A percentile compares a stretch with the other conserved stretches of the same genome.
phyloP scores from a whole-genome alignment of 1,284 basidiomycete species.

The Cystobasidium sp. region DNA sequence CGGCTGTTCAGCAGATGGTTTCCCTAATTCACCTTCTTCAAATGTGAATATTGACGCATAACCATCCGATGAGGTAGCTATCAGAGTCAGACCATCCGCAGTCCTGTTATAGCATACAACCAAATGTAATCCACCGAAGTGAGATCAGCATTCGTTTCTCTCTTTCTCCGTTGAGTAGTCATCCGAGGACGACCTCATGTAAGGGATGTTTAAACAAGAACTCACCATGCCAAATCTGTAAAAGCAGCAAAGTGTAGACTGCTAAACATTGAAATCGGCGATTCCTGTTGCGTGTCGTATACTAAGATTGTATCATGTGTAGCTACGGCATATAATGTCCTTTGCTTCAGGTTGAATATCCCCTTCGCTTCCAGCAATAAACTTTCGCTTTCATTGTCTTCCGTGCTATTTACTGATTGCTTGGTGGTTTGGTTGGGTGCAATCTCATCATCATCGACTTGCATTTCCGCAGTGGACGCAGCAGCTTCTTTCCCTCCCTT shows the following conservation, averaged over 20 bases:
- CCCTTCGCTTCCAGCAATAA: background rate
- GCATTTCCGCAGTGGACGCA: background rate
- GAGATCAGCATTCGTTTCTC: too few relatives aligned
- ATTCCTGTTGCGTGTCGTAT: conserved; percentile 95
- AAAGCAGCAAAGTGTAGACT: conserved; percentile 98
- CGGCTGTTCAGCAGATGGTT: conserved; percentile 56
- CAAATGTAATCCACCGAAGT: conserved; percentile 12
- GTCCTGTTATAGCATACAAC: conserved; percentile 66
- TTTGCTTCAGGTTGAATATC: conserved; percentile 81
- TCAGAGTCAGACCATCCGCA: conserved; percentile 88
- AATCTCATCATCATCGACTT: conserved; percentile 11
- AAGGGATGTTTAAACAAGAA: conserved; percentile 47
- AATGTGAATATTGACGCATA: conserved; percentile 90
- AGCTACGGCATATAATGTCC: conserved; percentile 93
- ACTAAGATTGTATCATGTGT: conserved; percentile 95
- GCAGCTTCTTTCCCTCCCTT: background rate
- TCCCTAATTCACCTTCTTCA: conserved; percentile 81
- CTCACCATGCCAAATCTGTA: conserved; percentile 93
- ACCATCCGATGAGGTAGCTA: conserved; percentile 90
- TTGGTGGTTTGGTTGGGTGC: background rate
- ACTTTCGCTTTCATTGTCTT: background rate
- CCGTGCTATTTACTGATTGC: background rate
- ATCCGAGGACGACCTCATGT: conserved; percentile 15
- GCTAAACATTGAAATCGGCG: conserved; percentile 87
- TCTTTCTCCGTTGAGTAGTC: too few relatives aligned